A percentile compares a stretch with the other conserved stretches of the same genome.
Conservation (phyloP, 2,329 filamentous ascomycete species). For the Scedosporium boydii region DNA sequence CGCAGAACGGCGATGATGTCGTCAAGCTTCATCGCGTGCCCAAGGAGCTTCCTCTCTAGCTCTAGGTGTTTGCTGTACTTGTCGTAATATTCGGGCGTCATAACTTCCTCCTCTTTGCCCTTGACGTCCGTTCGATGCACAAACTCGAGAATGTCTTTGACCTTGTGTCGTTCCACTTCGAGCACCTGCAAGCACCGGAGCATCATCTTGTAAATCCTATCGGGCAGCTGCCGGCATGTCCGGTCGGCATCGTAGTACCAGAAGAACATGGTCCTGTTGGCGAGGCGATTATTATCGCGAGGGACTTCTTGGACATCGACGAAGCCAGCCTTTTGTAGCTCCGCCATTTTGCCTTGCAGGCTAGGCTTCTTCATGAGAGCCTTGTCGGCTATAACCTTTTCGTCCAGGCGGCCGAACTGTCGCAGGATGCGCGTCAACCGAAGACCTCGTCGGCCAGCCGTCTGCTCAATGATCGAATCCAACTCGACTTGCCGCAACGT, state of each 20-base stretch:
- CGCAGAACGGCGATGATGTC: conserved; percentile 74
- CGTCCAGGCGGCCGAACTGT: conserved; percentile 86
- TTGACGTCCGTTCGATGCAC: conserved; percentile 79
- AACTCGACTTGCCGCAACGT: conserved; percentile 68
- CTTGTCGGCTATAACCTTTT: conserved; percentile 74
- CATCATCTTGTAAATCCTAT: conserved; percentile 86
- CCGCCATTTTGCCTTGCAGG: conserved; percentile 72
- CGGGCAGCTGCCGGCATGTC: conserved; percentile 59
- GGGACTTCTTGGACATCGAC: conserved; percentile 93
- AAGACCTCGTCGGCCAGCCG: conserved; percentile 66
- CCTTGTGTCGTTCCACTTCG: conserved; percentile 61
- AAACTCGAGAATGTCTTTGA: conserved; percentile 66
- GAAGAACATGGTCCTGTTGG: conserved; percentile 77
- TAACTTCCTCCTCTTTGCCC: conserved; percentile 71
- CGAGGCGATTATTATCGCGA: conserved; percentile 71
- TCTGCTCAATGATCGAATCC: conserved; percentile 69
- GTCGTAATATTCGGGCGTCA: conserved; percentile 64
- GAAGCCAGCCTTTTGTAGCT: conserved; percentile 77
- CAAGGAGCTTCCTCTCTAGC: conserved; percentile 63
- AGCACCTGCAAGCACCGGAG: conserved; percentile 73
- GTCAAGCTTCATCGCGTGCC: conserved; percentile 73
- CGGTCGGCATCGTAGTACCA: conserved; percentile 82
- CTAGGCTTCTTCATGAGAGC: conserved; percentile 80
- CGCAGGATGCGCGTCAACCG: conserved; percentile 79
- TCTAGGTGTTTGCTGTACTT: conserved; percentile 49